A percentile compares a stretch with the other conserved stretches of the same genome.
Evolutionary conservation across 2,329 filamentous ascomycete genomes (phyloP).

Genomic region (Cytospora mali): DNA sequence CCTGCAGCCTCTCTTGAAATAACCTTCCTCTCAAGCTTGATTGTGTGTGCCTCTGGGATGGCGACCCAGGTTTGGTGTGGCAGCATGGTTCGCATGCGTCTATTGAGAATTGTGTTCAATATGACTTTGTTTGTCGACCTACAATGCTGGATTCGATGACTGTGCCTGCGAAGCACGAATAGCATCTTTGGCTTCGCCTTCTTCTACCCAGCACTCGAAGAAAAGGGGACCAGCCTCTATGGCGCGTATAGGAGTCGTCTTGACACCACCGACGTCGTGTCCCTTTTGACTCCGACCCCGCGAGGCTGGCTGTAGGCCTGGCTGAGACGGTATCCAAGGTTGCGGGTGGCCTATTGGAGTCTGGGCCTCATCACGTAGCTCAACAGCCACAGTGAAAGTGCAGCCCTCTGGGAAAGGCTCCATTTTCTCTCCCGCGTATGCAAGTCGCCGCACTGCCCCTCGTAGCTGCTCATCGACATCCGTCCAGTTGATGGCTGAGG

Average conservation of each 20-base stretch:
- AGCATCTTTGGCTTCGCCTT: slow-evolving; percentile 50
- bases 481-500: slow-evolving; percentile 48
- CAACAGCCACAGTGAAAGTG: slow-evolving; percentile 76
- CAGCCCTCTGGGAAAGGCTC: slow-evolving; percentile 63
- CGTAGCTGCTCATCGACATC: slow-evolving; percentile 75
- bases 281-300: slow-evolving; percentile 37
- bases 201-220: slow-evolving; percentile 68
- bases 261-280: slow-evolving; percentile 42
- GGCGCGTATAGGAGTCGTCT: slow-evolving; percentile 54
- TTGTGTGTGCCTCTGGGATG: too few species aligned
- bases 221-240: slow-evolving; percentile 62
- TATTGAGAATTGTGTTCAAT: neutral
- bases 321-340: slow-evolving; percentile 61
- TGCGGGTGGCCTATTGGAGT: slow-evolving; percentile 64
- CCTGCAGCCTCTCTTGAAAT: neutral
- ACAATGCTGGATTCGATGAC: slow-evolving; percentile 10
- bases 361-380: slow-evolving; percentile 63
- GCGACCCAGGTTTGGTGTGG: neutral
- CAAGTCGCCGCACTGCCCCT: slow-evolving; percentile 65
- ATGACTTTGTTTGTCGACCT: neutral
- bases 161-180: slow-evolving; percentile 11
- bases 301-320: slow-evolving; percentile 47
- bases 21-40: too few species aligned
- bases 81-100: neutral
- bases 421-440: slow-evolving; percentile 61